Evolutionary conservation across 371 early-diverging fungal species (phyloP), one percentile per base, ranked within the genome.

Genomic region (Rhizomucor pusillus): DNA sequence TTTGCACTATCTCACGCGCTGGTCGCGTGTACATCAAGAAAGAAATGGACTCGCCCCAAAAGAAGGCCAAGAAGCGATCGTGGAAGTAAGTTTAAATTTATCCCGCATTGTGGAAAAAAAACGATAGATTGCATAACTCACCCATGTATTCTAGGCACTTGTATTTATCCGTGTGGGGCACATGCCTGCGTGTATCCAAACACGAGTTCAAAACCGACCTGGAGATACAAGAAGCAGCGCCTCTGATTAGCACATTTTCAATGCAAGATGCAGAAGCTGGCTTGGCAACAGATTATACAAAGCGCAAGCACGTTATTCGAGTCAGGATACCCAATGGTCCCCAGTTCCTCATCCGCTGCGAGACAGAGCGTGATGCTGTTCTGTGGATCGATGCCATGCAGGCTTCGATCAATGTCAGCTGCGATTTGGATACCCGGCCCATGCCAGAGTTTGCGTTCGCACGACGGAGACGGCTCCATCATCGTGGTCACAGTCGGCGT

Each of bases 361-460:
- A 23, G 1, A 56, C 55, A 5, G 63, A 62, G 0, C 36, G 40
- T n/a, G 61, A 63, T 2, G 62, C 58, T 3, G 50, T 60, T 12
- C 55, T 67, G 7, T 77, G 75, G 75, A 61, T 77, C 5, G 63
- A 60, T 18, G 52, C 59, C 7, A 45, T 77, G 2, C 75, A 77
- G 49, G 63, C 73, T 6, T 70, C 78, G 3, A 54, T 63, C 3
- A 67, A 72, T 46, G 65, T 77, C 4, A 70, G 78, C 45, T 48
- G 52, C 4, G 74, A 72, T 45, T 34, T 77, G 3, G 78, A 77
- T 52, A 46, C 47, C 5, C 57, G 78, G 6, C 36, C 46, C 12
- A 77, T 77, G 78, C 78, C 78, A 9, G 59, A 65, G 16, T 73
- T 73, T 53, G 48, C 69, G 19, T 69, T 70, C 29, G 50, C 62